phyloP scores from a whole-genome alignment of 75 land plant genomes.

The Selaginella moellendorffii region DNA sequence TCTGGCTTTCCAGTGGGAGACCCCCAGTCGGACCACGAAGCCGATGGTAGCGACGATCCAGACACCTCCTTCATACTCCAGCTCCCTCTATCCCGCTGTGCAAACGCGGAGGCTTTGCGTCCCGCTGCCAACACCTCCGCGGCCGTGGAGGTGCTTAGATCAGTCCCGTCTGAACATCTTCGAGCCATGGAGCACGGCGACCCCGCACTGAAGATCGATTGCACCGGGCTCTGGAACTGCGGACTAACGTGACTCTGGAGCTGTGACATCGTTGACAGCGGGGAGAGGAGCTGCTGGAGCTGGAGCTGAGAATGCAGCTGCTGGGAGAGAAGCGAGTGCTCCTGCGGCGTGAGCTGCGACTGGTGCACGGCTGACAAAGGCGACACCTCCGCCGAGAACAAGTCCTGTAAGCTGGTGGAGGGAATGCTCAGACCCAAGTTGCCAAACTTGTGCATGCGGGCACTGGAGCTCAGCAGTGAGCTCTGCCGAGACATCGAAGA shows the following conservation, averaged over 20 bases:
- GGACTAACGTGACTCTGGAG: no score
- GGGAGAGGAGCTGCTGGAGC: constrained; percentile 35
- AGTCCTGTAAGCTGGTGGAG: constrained; percentile 55
- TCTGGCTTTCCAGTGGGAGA: constrained; percentile 54
- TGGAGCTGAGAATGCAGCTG: constrained; percentile 38
- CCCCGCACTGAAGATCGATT: not conserved
- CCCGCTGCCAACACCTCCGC: no score
- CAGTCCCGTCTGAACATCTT: no score
- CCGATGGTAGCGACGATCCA: not conserved
- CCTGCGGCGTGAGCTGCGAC: constrained; percentile 28
- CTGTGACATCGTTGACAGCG: constrained; percentile 58
- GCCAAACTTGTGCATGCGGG: constrained; percentile 20
- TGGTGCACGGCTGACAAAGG: constrained; percentile 31
- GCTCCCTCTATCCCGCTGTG: not conserved
- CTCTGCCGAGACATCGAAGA: constrained; percentile 7
- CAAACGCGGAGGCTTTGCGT: no score
- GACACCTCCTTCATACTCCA: no score
- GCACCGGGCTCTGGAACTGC: not conserved
- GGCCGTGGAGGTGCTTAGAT: no score
- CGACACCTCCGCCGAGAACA: constrained; percentile 56
- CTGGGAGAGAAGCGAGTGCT: constrained; percentile 31
- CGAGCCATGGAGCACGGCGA: not conserved
- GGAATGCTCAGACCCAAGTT: constrained; percentile 21
- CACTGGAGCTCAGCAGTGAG: no score
- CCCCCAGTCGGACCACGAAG: constrained; percentile 36